phyloP scores from a whole-genome alignment of 176 grass and related monocot genomes.

The Oryza punctata region DNA sequence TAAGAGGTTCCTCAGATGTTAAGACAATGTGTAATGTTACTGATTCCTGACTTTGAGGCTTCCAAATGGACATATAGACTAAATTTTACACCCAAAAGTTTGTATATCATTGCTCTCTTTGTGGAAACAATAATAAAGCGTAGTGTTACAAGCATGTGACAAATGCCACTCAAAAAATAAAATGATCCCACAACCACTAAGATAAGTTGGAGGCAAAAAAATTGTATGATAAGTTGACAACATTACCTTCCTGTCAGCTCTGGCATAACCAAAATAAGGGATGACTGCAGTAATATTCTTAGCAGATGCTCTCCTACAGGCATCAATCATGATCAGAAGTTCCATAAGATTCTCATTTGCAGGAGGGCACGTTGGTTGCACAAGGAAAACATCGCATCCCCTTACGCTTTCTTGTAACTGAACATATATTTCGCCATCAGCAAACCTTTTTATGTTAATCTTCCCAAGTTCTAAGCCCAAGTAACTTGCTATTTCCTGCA shows the following conservation, averaged over 20 bases:
- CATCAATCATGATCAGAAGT: slow-evolving; percentile 95
- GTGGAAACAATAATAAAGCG: slow-evolving; percentile 1
- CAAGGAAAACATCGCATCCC: slow-evolving; percentile 91
- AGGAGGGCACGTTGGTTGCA: slow-evolving; percentile 91
- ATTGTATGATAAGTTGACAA: not conserved
- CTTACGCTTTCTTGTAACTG: slow-evolving; percentile 98
- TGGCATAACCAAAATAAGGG: slow-evolving; percentile 99
- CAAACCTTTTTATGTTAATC: slow-evolving; percentile 93
- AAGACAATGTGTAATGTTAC: slow-evolving; percentile 7
- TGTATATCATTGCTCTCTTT: not conserved
- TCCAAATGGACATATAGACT: not conserved
- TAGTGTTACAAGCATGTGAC: not conserved
- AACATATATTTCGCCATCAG: slow-evolving; percentile 98
- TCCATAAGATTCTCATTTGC: slow-evolving; percentile 99
- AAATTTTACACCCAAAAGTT: slow-evolving; percentile 20
- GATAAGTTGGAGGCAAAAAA: not conserved
- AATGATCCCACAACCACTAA: not conserved
- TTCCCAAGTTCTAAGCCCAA: slow-evolving; percentile 96
- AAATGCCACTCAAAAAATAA: not conserved
- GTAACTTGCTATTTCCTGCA: slow-evolving; percentile 97
- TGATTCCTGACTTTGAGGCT: not conserved
- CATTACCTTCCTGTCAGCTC: slow-evolving; percentile 93
- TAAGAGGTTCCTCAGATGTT: not conserved
- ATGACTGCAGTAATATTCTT: slow-evolving; percentile 98
- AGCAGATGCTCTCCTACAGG: slow-evolving; percentile 96